Percentiles rank a stretch among this genome's conserved stretches.
These are phyloP conservation scores for Lantana camara DNA, from an alignment of 257 asterid species.

Conservation along the genomic window DNA sequence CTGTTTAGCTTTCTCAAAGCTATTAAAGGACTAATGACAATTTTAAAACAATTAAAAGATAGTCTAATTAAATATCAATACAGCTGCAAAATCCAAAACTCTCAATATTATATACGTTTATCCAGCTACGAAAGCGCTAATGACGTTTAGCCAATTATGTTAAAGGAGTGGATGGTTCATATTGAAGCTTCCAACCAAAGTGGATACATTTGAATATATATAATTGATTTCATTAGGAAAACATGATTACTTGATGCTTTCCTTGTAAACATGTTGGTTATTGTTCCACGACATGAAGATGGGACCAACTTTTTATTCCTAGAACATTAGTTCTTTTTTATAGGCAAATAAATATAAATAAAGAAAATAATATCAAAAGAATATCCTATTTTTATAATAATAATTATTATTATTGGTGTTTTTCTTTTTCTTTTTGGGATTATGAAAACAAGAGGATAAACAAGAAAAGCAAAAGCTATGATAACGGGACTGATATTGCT, in stretches of 20 bases:
- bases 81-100: conserved; percentile 28
- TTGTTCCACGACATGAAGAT: conserved; percentile 19
- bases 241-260: conserved; percentile 21
- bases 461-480: conserved; percentile 22
- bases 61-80: not conserved
- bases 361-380: not conserved
- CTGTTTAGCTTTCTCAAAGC: conserved; percentile 38
- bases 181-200: not conserved
- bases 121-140: conserved; percentile 18
- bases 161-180: not conserved
- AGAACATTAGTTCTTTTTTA: not conserved
- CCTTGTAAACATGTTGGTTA: conserved; percentile 17
- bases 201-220: not conserved
- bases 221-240: not conserved
- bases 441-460: not conserved
- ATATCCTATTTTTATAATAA: not conserved
- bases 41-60: conserved; percentile 4
- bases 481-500: conserved; percentile 7
- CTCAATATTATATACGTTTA: conserved; percentile 15
- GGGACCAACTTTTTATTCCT: conserved; percentile 17
- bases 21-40: conserved; percentile 34
- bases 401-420: not conserved
- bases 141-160: not conserved
- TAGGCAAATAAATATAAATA: not conserved
- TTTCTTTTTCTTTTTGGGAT: not conserved